These are phyloP conservation scores for Glarea lozoyensis DNA, from an alignment of 495 filamentous ascomycete species.

Conservation along the genomic window DNA sequence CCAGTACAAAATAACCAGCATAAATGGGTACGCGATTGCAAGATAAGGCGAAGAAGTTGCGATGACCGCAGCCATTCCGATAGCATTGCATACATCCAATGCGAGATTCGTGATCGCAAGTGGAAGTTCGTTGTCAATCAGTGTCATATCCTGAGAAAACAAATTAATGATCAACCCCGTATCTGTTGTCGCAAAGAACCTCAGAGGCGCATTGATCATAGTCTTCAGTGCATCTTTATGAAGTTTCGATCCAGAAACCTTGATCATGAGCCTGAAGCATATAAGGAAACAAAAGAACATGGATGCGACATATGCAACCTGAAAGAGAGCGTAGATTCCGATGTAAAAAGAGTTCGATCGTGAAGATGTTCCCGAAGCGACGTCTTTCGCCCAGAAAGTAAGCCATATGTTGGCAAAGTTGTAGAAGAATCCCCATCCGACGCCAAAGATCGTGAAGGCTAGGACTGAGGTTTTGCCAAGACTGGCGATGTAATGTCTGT, in stretches of 20 bases:
- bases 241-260: neutral
- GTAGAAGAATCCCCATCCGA: conserved; percentile 13
- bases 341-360: conserved; percentile 11
- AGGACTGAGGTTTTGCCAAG: neutral
- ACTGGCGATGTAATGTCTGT: conserved; percentile 17
- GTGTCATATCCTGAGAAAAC: conserved; percentile 3
- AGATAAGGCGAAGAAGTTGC: conserved; percentile 17
- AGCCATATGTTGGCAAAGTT: conserved; percentile 32
- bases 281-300: conserved; percentile 1
- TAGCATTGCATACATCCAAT: conserved; percentile 9
- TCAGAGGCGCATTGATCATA: conserved; percentile 14
- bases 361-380: neutral
- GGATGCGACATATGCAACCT: conserved; percentile 17
- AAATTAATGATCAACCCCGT: conserved; percentile 18
- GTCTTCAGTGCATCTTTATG: neutral
- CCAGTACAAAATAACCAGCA: conserved; percentile 28
- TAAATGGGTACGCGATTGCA: conserved; percentile 2
- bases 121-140: conserved; percentile 12
- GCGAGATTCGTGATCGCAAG: conserved; percentile 19
- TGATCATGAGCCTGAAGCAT: conserved; percentile 6
- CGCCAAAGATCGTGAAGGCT: neutral
- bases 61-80: conserved; percentile 9
- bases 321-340: conserved; percentile 11
- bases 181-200: conserved; percentile 17
- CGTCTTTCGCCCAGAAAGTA: conserved; percentile 27